Evolutionary conservation across 176 grass and related monocot species (phyloP).

Genomic region (Aechmea fasciata): DNA sequence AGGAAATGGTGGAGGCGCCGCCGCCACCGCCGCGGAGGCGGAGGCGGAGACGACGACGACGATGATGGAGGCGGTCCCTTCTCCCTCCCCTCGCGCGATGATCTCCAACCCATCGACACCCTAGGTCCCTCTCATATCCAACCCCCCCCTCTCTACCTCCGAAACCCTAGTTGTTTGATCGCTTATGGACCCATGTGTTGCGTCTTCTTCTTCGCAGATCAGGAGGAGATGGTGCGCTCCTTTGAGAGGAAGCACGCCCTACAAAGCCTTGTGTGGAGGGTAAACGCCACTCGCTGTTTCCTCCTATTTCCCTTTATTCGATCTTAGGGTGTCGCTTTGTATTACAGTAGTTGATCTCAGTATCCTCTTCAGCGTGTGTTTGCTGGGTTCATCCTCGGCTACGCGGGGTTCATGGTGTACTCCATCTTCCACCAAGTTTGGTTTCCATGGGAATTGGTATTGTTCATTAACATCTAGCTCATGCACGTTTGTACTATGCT

Average conservation of each 20-base stretch:
- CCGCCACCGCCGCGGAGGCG: slow-evolving; percentile 2
- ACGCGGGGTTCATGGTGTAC: slow-evolving; percentile 61
- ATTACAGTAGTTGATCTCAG: slow-evolving; percentile 2
- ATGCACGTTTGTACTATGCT: not conserved
- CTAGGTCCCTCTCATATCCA: slow-evolving; percentile 31
- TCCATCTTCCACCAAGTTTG: slow-evolving; percentile 67
- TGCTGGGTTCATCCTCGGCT: slow-evolving; percentile 50
- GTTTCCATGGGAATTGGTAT: slow-evolving; percentile 84
- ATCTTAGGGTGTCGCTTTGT: not conserved
- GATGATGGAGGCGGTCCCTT: slow-evolving; percentile 12
- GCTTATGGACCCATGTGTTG: not conserved
- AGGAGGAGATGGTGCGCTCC: slow-evolving; percentile 74
- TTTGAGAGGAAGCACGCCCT: slow-evolving; percentile 71
- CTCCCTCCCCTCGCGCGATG: not conserved
- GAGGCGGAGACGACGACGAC: not conserved
- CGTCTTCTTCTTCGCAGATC: slow-evolving; percentile 34
- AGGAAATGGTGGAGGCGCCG: slow-evolving; percentile 57
- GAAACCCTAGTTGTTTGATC: not conserved
- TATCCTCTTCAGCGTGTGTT: slow-evolving; percentile 53
- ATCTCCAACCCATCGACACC: slow-evolving; percentile 57
- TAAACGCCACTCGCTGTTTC: slow-evolving; percentile 18
- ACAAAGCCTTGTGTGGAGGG: slow-evolving; percentile 64
- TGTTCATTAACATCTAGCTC: not conserved
- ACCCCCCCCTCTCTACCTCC: not conserved
- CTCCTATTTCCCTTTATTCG: slow-evolving; percentile 3